A percentile compares a stretch with the other conserved stretches of the same genome.
Conservation (phyloP, 257 asterid species). For the Cruciata laevipes region DNA sequence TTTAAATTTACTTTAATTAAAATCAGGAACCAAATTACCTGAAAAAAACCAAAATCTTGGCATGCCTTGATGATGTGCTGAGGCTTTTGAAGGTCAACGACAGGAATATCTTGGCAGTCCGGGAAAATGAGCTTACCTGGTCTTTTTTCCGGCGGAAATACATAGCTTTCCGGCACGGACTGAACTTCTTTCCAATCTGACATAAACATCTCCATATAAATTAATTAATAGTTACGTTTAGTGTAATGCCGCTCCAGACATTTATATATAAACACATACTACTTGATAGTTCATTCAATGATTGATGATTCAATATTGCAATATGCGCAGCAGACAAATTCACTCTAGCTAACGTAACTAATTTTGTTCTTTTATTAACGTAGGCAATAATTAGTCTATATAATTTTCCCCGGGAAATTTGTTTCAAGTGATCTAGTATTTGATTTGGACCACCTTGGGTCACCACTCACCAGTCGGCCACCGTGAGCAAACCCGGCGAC, state of each 20-base stretch:
- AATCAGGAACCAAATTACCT: too few relatives aligned
- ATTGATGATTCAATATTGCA: neutral
- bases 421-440: neutral
- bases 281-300: neutral
- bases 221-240: neutral
- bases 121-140: constrained; percentile 42
- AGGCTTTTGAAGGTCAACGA: constrained; percentile 31
- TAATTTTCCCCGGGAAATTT: too few relatives aligned
- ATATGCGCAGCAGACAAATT: neutral
- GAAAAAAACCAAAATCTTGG: constrained; percentile 55
- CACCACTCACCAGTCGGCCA: too few relatives aligned
- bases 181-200: constrained; percentile 36
- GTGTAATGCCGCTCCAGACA: neutral
- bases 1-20: too few relatives aligned
- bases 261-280: neutral
- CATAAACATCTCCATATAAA: constrained; percentile 32
- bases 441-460: neutral
- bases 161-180: constrained; percentile 42
- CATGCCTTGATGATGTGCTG: constrained; percentile 34
- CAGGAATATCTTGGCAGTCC: constrained; percentile 25
- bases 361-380: neutral
- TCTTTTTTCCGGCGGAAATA: constrained; percentile 40
- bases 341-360: neutral
- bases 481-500: neutral
- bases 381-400: too few relatives aligned